Base-by-base conservation (phyloP, 371 early-diverging fungal genomes). In the Mortierella sp. region DNA sequence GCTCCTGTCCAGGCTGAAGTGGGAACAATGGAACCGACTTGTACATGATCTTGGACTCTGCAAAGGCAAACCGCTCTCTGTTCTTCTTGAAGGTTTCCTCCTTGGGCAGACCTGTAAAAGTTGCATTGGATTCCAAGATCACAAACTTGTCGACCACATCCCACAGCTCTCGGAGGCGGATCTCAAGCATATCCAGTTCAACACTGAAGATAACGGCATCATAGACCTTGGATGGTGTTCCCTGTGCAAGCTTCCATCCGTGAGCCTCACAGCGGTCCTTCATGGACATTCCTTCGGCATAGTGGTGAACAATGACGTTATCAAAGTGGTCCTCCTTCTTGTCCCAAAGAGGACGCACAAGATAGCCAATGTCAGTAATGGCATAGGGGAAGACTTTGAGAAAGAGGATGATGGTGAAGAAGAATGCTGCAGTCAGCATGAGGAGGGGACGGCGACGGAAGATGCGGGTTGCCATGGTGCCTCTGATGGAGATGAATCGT, bases 21-120 rank as follows among this genome's bases (percentile, higher is more conserved):
- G 62, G 41, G 14, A 62, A 63, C 17, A 79, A 71, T 14, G 73
- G 44, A 2, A 85, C 25, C 2, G 62, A 49, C 21, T 54, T 43
- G 72, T 88, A 81, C 7, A 67, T 48, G n/a, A 85, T 82, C 71
- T 86, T 88, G 53, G 78, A 64, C 46, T 60, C 64, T 21, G 83
- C 86, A 68, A 84, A 85, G 22, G 66, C 77, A 67, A 88, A 88
- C 2, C 82, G 82, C 0, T 74, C 61, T 17, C 58, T 59, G 74
- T 85, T 67, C 1, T 78, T 59, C 25, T 60, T 49, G 52, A 83
- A 88, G 17, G 62, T 67, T 60, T 51, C 63, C 45, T 61, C 78
- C 48, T 81, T 81, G 22, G 57, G 31, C 10, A 59, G 37, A 13
- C 79, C 78, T 3, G 73, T 76, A 48, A 81, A 79, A 1, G 79